These are phyloP conservation scores for Trichophyton simii DNA, from an alignment of 2,329 filamentous ascomycete genomes.

Conservation along the genomic window DNA sequence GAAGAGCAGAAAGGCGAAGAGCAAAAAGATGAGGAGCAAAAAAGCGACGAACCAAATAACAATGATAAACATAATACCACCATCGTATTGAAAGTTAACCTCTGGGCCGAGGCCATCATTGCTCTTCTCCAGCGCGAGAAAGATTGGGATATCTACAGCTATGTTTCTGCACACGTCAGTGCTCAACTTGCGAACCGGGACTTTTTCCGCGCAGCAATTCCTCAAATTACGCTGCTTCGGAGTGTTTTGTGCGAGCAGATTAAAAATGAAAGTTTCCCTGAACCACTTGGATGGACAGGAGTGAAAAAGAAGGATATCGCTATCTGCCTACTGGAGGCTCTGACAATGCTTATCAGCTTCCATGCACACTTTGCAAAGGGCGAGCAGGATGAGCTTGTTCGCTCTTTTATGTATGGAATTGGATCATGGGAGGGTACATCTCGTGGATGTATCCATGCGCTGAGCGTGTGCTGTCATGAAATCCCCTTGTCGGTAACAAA, in stretches of 20 bases:
- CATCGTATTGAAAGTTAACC: conserved; percentile 46
- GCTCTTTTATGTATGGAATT: conserved; percentile 74
- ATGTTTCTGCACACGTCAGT: conserved; percentile 71
- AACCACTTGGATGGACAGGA: conserved; percentile 66
- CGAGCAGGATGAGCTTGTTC: conserved; percentile 81
- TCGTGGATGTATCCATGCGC: conserved; percentile 84
- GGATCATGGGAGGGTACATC: conserved; percentile 74
- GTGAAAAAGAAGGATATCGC: conserved; percentile 79
- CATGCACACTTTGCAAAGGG: conserved; percentile 70
- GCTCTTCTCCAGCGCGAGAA: conserved; percentile 60
- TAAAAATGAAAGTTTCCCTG: conserved; percentile 61
- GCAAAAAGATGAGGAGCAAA: no score
- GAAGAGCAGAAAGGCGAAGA: no score
- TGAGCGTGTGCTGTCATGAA: conserved; percentile 92
- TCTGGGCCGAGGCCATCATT: conserved; percentile 67
- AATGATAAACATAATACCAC: conserved; percentile 19
- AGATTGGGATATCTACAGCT: conserved; percentile 90
- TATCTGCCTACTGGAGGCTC: conserved; percentile 71
- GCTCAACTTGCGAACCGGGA: conserved; percentile 83
- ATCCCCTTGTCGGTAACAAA: conserved; percentile 78
- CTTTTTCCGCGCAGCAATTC: conserved; percentile 61
- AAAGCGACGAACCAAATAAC: no score
- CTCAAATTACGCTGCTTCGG: conserved; percentile 63
- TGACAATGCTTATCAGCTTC: conserved; percentile 84
- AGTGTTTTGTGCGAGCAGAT: conserved; percentile 72